These are phyloP conservation scores for Elsinoe ampelina DNA, from an alignment of 2,329 filamentous ascomycete species.

Conservation along the genomic window DNA sequence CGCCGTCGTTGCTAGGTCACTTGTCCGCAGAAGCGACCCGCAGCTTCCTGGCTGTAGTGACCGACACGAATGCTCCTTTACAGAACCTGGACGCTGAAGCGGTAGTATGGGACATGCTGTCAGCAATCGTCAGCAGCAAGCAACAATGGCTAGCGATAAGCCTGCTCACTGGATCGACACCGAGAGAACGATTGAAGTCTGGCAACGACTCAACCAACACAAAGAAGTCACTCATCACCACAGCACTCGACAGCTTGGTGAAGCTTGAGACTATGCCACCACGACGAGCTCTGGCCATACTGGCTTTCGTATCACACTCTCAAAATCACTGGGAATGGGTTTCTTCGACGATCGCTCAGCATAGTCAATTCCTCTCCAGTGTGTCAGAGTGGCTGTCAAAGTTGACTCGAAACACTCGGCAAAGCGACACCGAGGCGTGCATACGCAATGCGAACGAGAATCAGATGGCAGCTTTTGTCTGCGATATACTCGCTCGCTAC, in stretches of 20 bases:
- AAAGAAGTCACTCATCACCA: conserved; percentile 58
- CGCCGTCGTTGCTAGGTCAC: conserved; percentile 87
- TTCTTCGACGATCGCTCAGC: conserved; percentile 66
- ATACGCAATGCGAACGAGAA: conserved; percentile 32
- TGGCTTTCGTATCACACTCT: conserved; percentile 78
- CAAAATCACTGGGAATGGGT: conserved; percentile 97
- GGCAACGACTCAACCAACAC: conserved; percentile 43
- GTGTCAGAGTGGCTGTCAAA: conserved; percentile 60
- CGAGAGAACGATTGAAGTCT: conserved; percentile 60
- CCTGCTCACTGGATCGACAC: conserved; percentile 77
- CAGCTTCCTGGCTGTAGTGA: conserved; percentile 70
- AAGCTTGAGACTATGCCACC: conserved; percentile 53
- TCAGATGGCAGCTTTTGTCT: conserved; percentile 65
- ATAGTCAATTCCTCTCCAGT: conserved; percentile 61
- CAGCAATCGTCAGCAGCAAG: conserved; percentile 74
- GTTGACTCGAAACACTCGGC: conserved; percentile 41
- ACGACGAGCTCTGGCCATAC: conserved; percentile 61
- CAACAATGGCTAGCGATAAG: conserved; percentile 97
- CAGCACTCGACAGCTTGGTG: conserved; percentile 62
- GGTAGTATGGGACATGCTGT: conserved; percentile 75
- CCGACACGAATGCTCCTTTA: conserved; percentile 67
- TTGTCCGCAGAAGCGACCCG: conserved; percentile 74
- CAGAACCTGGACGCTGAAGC: conserved; percentile 55
- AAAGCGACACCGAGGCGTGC: conserved; percentile 20
- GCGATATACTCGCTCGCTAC: conserved; percentile 84